phyloP scores from a whole-genome alignment of 345 rosid species.

The Eucalyptus fibrosa region DNA sequence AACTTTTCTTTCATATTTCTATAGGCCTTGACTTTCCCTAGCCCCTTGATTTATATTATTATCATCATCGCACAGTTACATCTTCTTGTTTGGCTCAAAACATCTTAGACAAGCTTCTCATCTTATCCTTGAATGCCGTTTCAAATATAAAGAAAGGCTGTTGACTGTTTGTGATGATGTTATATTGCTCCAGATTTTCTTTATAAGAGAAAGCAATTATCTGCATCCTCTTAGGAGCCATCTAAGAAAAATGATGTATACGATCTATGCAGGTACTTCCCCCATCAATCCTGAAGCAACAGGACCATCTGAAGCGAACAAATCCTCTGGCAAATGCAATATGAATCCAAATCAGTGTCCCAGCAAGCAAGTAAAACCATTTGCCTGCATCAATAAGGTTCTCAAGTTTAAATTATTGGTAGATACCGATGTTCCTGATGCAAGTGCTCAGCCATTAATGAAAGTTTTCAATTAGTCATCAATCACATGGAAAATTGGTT shows the following conservation, averaged over 20 bases:
- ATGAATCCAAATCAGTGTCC: neutral
- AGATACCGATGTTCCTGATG: neutral
- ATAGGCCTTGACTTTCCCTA: neutral
- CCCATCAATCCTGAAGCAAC: neutral
- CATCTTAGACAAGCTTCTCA: neutral
- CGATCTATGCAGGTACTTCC: neutral
- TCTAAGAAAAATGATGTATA: neutral
- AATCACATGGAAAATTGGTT: neutral
- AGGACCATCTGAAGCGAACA: neutral
- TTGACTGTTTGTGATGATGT: neutral
- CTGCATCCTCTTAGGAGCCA: neutral
- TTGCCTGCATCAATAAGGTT: neutral
- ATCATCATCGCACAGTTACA: neutral
- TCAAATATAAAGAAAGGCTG: neutral
- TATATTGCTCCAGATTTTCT: neutral
- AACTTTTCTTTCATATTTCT: neutral
- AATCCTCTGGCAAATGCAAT: neutral
- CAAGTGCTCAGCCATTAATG: neutral
- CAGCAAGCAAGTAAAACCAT: neutral
- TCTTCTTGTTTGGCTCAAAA: neutral
- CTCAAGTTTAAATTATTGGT: neutral
- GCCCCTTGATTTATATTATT: neutral
- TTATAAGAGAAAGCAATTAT: neutral
- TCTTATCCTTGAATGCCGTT: neutral
- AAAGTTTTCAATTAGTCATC: neutral